Base-by-base conservation (phyloP, 2,329 filamentous ascomycete species). In the Dactylellina sp. region DNA sequence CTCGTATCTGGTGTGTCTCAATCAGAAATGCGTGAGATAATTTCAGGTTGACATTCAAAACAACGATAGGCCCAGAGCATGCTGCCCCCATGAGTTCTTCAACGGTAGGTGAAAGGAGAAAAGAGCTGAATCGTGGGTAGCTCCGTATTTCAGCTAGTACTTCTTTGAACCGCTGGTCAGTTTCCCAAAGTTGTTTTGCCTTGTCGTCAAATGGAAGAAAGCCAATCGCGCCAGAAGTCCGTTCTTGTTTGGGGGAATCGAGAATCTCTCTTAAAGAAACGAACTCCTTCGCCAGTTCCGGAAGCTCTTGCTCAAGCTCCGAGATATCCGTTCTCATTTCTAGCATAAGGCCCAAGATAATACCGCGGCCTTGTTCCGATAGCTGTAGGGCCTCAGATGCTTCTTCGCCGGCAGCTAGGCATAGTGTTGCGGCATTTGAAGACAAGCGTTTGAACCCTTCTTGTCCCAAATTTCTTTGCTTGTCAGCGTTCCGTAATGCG, bases 21-120 rank as follows among this genome's bases (percentile, higher is more conserved):
- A 72, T 25, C 2, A 71, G 24, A 18, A 72, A 50, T 12, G 52
- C 59, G 18, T 63, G 47, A 22, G 50, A 64, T 24, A 28, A 3
- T 2, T 14, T 32, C 7, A n/a, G n/a, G 22, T 56, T 80, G 0
- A 79, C 63, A 61, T 81, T 82, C 18, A 82, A 55, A 6, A 81
- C 55, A 6, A 80, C 75, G 39, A 82, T 78, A 1, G 79, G 79
- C 0, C 77, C 79, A 4, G 40, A 6, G 11, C 20, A 16, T 40
- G 46, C 25, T 40, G 80, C 79, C 18, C 77, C 77, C 2, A 20
- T 59, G 7, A 77, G 28, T 25, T 80, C 75, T 11, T 78, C 61
- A 52, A 70, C 64, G 1, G 49, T 66, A 6, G 77, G 76, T 2
- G 77, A 39, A 0, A 66, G 49, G 0, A 80, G 72, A 46, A 81